Evolutionary conservation across 2,329 filamentous ascomycete species (phyloP).

Genomic region (Paecilomyces niveus): DNA sequence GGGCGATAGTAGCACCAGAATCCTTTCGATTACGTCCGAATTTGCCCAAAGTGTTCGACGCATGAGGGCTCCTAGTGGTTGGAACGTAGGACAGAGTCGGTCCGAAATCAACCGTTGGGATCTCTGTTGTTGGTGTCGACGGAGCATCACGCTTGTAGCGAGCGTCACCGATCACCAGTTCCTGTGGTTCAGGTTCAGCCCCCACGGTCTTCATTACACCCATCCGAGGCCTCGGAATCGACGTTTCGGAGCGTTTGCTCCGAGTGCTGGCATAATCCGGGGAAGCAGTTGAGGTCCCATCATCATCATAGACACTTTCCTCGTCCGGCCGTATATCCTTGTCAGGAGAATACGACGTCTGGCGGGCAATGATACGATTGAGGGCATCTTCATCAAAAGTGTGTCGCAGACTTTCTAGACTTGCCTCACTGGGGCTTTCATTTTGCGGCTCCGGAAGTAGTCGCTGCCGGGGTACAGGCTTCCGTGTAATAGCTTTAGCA

Average conservation of each 20-base stretch:
- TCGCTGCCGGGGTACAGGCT: constrained; percentile 46
- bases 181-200: constrained; percentile 36
- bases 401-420: constrained; percentile 34
- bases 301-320: constrained; percentile 51
- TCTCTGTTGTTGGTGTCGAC: constrained; percentile 41
- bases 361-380: constrained; percentile 38
- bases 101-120: constrained; percentile 78
- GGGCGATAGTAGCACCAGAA: constrained; percentile 25
- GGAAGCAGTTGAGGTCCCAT: constrained; percentile 49
- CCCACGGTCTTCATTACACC: constrained; percentile 77
- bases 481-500: constrained; percentile 42
- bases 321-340: constrained; percentile 23
- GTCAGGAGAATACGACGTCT: constrained; percentile 17
- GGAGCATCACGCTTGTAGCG: constrained; percentile 33
- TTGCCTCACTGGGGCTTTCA: constrained; percentile 23
- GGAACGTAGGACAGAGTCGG: constrained; percentile 66
- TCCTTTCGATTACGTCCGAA: constrained; percentile 23
- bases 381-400: constrained; percentile 45
- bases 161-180: constrained; percentile 41
- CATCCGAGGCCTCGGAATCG: constrained; percentile 57
- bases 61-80: constrained; percentile 47
- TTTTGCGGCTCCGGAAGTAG: constrained; percentile 2
- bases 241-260: constrained; percentile 33
- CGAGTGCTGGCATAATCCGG: constrained; percentile 73
- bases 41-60: constrained; percentile 45